Base-by-base conservation (phyloP, 2,329 filamentous ascomycete species). In the Penicillium sp. region DNA sequence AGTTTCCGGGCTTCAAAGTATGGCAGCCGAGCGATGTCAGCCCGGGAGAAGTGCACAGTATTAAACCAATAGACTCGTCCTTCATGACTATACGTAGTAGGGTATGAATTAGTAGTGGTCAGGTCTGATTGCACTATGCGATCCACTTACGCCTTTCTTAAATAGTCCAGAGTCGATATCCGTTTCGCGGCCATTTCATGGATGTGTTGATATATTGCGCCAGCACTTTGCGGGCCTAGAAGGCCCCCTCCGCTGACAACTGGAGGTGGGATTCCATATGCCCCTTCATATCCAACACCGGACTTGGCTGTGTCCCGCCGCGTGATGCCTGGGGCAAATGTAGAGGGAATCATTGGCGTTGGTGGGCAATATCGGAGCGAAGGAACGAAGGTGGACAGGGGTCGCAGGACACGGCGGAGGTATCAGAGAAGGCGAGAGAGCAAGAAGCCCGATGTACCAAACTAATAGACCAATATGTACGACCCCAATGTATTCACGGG, bases 61-160 rank as follows among this genome's bases (percentile, higher is more conserved):
- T 97, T 97, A 81, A 97, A 97, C 93, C 94, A 97, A 80, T 96
- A 97, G 42, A 96, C 87, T 58, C 91, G 88, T 60, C 93, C 93
- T 77, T 97, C 92, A 72, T 99, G 93, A 29, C 91, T 96, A 72
- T 31, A 17, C 9, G 9, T 35, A 25, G 2, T 13, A 25, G 51
- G 54, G 47, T 29, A 43, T 41, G 45, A 52, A 42, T 68, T 57
- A 70, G 63, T 41, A 47, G 33, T 15, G 23, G 35, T 27, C 10
- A 21, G 19, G 6, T 33, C 15, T 21, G 35, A 46, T 41, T 47
- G n/a, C 50, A 35, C 7, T 31, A 37, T 31, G 43, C n/a, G 10
- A 47, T 43, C 19, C 45, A 83, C 90, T 67, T 78, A 96, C 91
- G 92, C 89, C 78, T 95, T 96, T 61, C 93, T 86, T 62, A 99